Conservation (phyloP, 345 rosid species). For the Gossypium stocksii region DNA sequence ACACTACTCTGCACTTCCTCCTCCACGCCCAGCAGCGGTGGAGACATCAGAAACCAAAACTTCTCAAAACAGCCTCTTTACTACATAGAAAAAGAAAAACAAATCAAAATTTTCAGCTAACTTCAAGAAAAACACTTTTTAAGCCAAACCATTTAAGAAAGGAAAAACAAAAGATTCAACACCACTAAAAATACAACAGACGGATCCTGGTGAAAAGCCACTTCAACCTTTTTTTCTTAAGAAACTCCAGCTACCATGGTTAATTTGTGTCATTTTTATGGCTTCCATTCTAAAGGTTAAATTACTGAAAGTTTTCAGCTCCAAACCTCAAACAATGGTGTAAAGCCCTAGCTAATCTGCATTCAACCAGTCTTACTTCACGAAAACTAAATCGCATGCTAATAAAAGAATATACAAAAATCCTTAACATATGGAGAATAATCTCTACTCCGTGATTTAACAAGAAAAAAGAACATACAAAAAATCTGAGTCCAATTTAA, state of each 20-base stretch:
- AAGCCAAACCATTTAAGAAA: not conserved
- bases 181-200: slow-evolving; percentile 1
- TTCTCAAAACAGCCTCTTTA: slow-evolving; percentile 16
- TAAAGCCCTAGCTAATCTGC: not conserved
- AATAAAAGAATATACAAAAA: not conserved
- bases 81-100: slow-evolving; percentile 13
- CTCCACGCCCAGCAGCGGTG: slow-evolving; percentile 47
- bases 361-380: not conserved
- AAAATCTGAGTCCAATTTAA: not conserved
- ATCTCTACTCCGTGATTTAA: not conserved
- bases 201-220: not conserved
- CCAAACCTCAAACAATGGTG: not conserved
- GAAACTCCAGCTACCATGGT: not conserved
- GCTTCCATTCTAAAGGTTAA: not conserved
- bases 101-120: slow-evolving; percentile 7
- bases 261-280: not conserved
- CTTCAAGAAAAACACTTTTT: not conserved
- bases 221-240: not conserved
- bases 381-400: not conserved
- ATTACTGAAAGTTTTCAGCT: not conserved
- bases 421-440: not conserved
- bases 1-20: slow-evolving; percentile 49
- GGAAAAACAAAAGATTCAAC: not conserved
- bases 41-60: slow-evolving; percentile 59
- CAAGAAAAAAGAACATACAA: not conserved